Base-by-base conservation (phyloP, 352 stramenopile genomes). In the Globisporangium viniferum region DNA sequence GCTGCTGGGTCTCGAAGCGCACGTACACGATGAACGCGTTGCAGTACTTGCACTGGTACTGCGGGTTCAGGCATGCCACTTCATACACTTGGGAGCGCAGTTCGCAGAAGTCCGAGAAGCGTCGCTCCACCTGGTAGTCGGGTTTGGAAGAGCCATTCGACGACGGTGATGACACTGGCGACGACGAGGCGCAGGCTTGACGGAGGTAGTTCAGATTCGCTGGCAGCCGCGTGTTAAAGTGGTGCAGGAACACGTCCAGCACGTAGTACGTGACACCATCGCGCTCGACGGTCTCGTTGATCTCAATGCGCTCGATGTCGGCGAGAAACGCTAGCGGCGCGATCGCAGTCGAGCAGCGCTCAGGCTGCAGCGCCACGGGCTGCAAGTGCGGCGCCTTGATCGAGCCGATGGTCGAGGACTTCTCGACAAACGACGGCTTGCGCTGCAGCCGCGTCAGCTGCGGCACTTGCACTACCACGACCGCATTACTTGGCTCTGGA, bases 1-100 rank as follows among this genome's bases (percentile, higher is more conserved):
- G 82, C 71, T 91, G 79, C 5, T 78, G 69, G 44, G 74, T 57
- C 22, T 75, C 77, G 67, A 88, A 89, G 22, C 46, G 61, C 29
- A 67, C 41, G 61, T 59, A 67, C 46, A 31, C 22, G 18, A 67
- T 59, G 35, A 67, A 58, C 31, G 18, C 48, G 31, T 59, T 27
- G 48, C 61, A 67, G 61, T 67, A 56, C 20, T 39, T 6, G 48
- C 61, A 67, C 15, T 49, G 61, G 31, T 51, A 35, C 39, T 41
- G 46, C 10, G 44, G 41, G 31, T 67, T 48, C 15, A 57, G 15
- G 4, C 33, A 31, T 12, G 24, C 59, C 33, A 51, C 36, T 20
- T 64, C 39, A 18, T 59, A 59, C 41, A 67, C 29, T 5, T 51
- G 48, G 1, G 10, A 14, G 61, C 61, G 61, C 12, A 67, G 20